Base-by-base conservation (phyloP, 768 basidiomycete genomes). In the Lentinula aciculospora region DNA sequence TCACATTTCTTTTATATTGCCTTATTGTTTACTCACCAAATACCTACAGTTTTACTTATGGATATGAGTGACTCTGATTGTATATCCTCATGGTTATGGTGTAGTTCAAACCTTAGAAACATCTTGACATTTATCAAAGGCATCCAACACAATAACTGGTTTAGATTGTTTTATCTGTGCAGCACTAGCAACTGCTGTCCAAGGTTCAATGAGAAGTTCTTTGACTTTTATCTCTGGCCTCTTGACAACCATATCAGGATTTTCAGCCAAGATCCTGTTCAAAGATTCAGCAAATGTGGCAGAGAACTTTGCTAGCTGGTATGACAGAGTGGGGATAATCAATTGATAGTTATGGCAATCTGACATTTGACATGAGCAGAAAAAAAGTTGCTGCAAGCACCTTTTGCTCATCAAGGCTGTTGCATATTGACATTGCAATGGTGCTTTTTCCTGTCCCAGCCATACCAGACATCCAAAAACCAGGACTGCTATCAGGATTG, bases 311-410 rank as follows among this genome's bases (percentile, higher is more conserved):
- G 54, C 58, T 4, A 60, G 21, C 19, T 46, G 28, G 27, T 48
- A 56, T 17, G 58, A 55, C 4, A 60, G 29, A 23, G 53, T 60
- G 3, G 58, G 58, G 31, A 60, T 60, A n/a, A 60, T 56, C 0
- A 19, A 19, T 3, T 19, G 27, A 8, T 46, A 44, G 12, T 55
- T 17, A 12, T 54, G 28, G 34, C 49, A 45, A 1, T 39, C 45
- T 2, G 40, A 12, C 1, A 60, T 31, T 37, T 60, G 53, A 8
- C 45, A 40, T 19, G 53, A 54, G 19, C 58, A 60, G 34, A n/a
- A 60, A 60, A 23, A 60, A 60, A 3, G 42, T 29, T 5, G 42
- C 58, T 9, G 40, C 58, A 10, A 60, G 36, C 13, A 37, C 7
- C 1, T 27, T 17, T 29, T 23, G 13, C 10, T 21, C 36, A 1